phyloP scores from a whole-genome alignment of 1,284 basidiomycete genomes.

The Fistulinella cinereoalba region DNA sequence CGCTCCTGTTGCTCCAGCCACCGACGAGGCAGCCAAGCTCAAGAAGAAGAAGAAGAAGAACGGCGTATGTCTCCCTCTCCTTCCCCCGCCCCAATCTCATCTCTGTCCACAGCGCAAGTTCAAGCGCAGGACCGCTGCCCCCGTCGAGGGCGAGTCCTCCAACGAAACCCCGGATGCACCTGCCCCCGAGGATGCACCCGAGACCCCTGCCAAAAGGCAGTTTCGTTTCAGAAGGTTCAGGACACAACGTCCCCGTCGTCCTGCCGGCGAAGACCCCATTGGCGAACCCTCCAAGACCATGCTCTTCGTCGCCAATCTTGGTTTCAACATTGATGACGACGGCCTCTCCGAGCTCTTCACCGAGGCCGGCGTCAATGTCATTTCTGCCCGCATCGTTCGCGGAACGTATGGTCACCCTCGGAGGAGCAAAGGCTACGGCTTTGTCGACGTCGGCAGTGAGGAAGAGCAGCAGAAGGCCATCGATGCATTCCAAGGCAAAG shows the following conservation, averaged over 20 bases:
- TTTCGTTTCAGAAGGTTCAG: conserved; percentile 61
- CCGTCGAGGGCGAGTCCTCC: conserved; percentile 39
- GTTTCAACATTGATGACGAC: conserved; percentile 85
- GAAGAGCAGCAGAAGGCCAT: conserved; percentile 86
- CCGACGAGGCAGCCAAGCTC: conserved; percentile 62
- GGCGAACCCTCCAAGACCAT: conserved; percentile 83
- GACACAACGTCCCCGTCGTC: conserved; percentile 55
- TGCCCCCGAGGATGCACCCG: conserved; percentile 34
- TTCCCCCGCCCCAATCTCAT: conserved; percentile 11
- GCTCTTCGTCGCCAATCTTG: conserved; percentile 93
- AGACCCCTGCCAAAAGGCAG: conserved; percentile 45
- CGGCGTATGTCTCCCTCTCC: conserved; percentile 42
- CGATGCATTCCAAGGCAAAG: conserved; percentile 75
- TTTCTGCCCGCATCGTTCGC: conserved; percentile 83
- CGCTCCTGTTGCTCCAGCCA: conserved; percentile 41
- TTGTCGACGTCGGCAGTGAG: conserved; percentile 85
- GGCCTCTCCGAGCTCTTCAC: conserved; percentile 77
- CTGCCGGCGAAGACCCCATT: conserved; percentile 70
- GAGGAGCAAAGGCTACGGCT: conserved; percentile 91
- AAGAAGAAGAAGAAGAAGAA: conserved; percentile 81
- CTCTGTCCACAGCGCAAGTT: conserved; percentile 50
- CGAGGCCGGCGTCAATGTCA: conserved; percentile 75
- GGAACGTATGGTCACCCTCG: conserved; percentile 76
- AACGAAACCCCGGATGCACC: conserved; percentile 36
- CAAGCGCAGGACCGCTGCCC: conserved; percentile 41